Evolutionary conservation across 177 flowering plant species (phyloP).

Genomic region (Vitis hybrid): DNA sequence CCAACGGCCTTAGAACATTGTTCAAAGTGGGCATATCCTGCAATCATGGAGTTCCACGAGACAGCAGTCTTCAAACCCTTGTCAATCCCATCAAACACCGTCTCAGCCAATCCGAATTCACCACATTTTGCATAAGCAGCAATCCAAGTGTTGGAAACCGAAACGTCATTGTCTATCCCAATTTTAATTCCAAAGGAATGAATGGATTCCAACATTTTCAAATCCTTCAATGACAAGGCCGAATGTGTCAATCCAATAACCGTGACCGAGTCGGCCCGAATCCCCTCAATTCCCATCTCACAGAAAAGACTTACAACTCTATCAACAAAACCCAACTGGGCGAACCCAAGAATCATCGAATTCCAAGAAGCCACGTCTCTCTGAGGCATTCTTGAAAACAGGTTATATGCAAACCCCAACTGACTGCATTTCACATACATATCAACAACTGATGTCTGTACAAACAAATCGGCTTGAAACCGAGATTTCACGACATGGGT

Average conservation of each 20-base stretch:
- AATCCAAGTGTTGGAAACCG: slow-evolving; percentile 61
- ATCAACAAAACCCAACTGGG: slow-evolving; percentile 32
- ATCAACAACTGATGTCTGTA: slow-evolving; percentile 52
- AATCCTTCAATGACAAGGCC: slow-evolving; percentile 19
- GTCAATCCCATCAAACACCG: slow-evolving; percentile 42
- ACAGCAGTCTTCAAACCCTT: slow-evolving; percentile 32
- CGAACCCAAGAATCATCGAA: slow-evolving; percentile 50
- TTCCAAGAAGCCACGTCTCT: slow-evolving; percentile 69
- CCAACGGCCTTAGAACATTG: slow-evolving; percentile 24
- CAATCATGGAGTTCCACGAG: slow-evolving; percentile 71
- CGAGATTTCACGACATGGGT: slow-evolving; percentile 56
- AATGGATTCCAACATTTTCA: slow-evolving; percentile 26
- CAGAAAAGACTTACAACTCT: slow-evolving; percentile 27
- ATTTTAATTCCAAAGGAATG: slow-evolving; percentile 45
- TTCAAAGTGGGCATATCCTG: slow-evolving; percentile 36
- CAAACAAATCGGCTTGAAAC: slow-evolving; percentile 38
- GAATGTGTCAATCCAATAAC: slow-evolving; percentile 45
- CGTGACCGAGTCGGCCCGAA: slow-evolving; percentile 47
- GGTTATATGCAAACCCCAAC: slow-evolving; percentile 27
- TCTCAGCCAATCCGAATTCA: slow-evolving; percentile 42
- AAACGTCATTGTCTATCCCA: slow-evolving; percentile 40
- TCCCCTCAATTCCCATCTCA: slow-evolving; percentile 40
- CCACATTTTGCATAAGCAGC: slow-evolving; percentile 56
- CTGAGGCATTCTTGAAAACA: slow-evolving; percentile 54
- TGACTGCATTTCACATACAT: slow-evolving; percentile 47